Base-by-base conservation (phyloP, 331 rosid species). In the Saraca asoca region DNA sequence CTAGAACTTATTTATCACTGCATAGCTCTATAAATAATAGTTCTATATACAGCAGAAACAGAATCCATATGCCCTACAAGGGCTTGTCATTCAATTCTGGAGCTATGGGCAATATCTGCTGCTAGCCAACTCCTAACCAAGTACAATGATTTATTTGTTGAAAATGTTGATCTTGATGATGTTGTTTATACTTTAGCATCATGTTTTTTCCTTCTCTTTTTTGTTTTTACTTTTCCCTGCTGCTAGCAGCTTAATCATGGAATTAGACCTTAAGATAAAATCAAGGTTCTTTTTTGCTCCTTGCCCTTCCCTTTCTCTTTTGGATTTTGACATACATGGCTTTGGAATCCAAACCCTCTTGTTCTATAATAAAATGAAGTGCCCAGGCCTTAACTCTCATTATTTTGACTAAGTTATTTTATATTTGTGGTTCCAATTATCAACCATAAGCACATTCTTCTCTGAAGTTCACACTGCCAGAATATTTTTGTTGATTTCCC, bases 221-320 rank as follows among this genome's bases (percentile, higher is more conserved):
- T 24, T 24, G 31, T 24, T 54, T 68, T 45, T 66, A 17, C 58
- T 29, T 52, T 69, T 51, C 15, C 17, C 16, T 15, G 14, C 59
- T 14, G 42, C 18, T 34, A 4, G 39, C n/a, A 43, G 10, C 31
- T 24, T 64, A 64, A 76, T 76, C 57, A 76, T 70, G 66, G 11
- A 24, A 24, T 24, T 39, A 10, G 75, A 38, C 69, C 74, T 51
- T 13, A 63, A 70, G 81, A 64, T 64, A 43, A 69, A 39, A 39
- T 39, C 0, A 39, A 63, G 50, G 45, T 9, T 63, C n/a, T 44
- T 56, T 56, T 69, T 31, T 17, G 3, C 31, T 7, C 4, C 5
- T 41, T 58, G n/a, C 7, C 44, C 7, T 33, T 39, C 20, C 51
- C 43, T 60, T 45, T 20, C 44, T 62, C 68, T 56, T 51, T 64